phyloP scores from a whole-genome alignment of 1,284 basidiomycete genomes.

The Pyrrhoderma noxium region DNA sequence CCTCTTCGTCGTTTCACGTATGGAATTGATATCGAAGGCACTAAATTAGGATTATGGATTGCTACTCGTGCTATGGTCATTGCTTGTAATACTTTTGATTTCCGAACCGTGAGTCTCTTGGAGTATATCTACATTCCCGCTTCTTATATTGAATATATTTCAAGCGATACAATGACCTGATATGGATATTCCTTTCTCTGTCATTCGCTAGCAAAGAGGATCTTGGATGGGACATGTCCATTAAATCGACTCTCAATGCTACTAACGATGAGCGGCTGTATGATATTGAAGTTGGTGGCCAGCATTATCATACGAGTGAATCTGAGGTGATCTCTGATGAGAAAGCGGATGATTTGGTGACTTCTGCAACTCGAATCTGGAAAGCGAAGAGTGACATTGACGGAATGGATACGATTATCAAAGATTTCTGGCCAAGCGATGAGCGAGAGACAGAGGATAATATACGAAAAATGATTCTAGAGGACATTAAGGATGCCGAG shows the following conservation, averaged over 20 bases:
- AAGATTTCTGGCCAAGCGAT: not conserved
- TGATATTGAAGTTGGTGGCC: too few relatives aligned
- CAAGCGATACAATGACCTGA: not conserved
- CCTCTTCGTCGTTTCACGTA: constrained; percentile 17
- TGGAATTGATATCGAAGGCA: constrained; percentile 15
- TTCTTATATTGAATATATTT: too few relatives aligned
- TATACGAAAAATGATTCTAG: not conserved
- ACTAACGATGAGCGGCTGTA: too few relatives aligned
- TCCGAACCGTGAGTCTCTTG: too few relatives aligned
- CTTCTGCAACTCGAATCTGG: not conserved
- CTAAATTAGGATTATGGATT: not conserved
- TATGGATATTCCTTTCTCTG: not conserved
- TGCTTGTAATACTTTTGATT: not conserved
- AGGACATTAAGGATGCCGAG: not conserved
- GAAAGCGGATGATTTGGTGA: not conserved
- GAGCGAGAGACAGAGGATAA: not conserved
- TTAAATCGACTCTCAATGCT: not conserved
- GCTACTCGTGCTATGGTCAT: too few relatives aligned
- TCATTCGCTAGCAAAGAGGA: not conserved
- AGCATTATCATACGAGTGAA: too few relatives aligned
- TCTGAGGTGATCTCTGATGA: not conserved
- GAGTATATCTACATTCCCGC: too few relatives aligned
- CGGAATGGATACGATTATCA: not conserved
- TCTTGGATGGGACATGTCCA: not conserved
- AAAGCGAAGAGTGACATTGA: not conserved